Evolutionary conservation across 495 filamentous ascomycete genomes (phyloP).

Genomic region (Penicillium paxilli): DNA sequence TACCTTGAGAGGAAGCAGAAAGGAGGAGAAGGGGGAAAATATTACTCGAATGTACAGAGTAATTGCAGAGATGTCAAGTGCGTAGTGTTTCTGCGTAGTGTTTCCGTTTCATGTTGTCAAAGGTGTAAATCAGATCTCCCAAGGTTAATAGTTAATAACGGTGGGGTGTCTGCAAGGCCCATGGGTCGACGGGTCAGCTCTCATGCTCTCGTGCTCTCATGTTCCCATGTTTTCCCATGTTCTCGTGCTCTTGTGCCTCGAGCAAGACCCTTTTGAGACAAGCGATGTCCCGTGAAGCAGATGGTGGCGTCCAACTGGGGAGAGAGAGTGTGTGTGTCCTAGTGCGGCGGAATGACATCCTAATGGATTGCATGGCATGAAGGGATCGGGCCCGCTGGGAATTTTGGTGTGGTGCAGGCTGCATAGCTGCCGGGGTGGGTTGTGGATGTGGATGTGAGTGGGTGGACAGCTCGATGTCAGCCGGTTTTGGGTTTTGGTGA

Average conservation of each 20-base stretch:
- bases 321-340: neutral
- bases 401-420: too few relatives aligned
- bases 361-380: conserved; percentile 18
- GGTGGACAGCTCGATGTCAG: too few relatives aligned
- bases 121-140: too few relatives aligned
- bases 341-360: conserved; percentile 12
- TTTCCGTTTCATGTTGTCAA: too few relatives aligned
- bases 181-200: neutral
- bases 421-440: too few relatives aligned
- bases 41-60: too few relatives aligned
- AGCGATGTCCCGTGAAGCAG: conserved; percentile 3
- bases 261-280: neutral
- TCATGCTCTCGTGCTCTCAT: neutral
- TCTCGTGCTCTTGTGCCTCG: neutral
- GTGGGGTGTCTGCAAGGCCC: neutral
- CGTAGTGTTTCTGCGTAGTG: too few relatives aligned
- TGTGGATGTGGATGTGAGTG: too few relatives aligned
- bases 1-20: neutral
- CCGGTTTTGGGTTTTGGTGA: neutral
- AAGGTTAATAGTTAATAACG: neutral
- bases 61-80: too few relatives aligned
- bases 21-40: neutral
- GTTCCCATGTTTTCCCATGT: too few relatives aligned
- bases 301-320: conserved; percentile 13
- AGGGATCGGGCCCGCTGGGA: conserved; percentile 7